These are phyloP conservation scores for Talaromyces albobiverticillius DNA, from an alignment of 2,329 filamentous ascomycete genomes.

Conservation along the genomic window DNA sequence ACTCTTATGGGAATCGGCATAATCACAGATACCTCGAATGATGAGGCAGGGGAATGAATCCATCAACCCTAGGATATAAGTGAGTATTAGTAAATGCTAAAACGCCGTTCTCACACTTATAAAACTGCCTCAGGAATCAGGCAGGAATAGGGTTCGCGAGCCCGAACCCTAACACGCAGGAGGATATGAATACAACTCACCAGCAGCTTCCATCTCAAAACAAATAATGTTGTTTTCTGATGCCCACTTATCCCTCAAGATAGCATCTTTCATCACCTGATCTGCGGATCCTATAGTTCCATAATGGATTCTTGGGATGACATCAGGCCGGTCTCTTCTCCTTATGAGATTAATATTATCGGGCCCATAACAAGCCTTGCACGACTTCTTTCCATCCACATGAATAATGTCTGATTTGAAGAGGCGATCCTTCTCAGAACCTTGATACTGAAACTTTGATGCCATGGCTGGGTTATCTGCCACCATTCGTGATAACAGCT, in stretches of 20 bases:
- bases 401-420: background rate
- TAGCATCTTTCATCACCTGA: slow-evolving; percentile 19
- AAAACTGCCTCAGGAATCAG: no score
- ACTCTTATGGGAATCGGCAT: slow-evolving; percentile 18
- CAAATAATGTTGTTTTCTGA: slow-evolving; percentile 5
- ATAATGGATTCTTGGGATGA: slow-evolving; percentile 17
- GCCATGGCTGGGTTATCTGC: background rate
- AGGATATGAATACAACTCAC: background rate
- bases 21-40: slow-evolving; percentile 26
- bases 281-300: slow-evolving; percentile 21
- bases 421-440: background rate
- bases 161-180: no score
- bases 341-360: slow-evolving; percentile 1
- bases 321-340: background rate
- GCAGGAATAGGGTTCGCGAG: no score
- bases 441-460: background rate
- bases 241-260: slow-evolving; percentile 15
- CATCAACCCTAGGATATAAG: slow-evolving; percentile 12
- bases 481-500: background rate
- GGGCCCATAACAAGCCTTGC: background rate
- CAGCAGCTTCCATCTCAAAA: slow-evolving; percentile 13
- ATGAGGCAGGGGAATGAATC: slow-evolving; percentile 23
- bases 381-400: background rate
- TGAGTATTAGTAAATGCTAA: background rate
- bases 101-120: no score